Evolutionary conservation across 23 red algal genomes (phyloP).

Genomic region (Cyanidioschyzon merolae): DNA sequence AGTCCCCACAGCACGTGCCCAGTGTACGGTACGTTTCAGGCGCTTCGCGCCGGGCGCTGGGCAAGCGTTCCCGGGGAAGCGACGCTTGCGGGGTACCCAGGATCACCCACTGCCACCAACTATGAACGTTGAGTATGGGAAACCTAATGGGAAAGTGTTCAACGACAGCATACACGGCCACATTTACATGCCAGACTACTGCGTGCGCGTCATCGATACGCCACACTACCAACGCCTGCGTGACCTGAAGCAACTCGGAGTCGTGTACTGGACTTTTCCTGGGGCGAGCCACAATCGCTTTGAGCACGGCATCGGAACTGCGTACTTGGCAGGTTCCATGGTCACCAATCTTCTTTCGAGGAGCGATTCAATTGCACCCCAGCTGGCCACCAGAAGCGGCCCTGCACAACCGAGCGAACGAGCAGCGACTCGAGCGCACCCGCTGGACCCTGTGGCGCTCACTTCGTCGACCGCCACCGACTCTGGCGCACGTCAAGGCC

Average conservation of each 20-base stretch:
- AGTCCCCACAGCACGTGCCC: too few species aligned
- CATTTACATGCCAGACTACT: constrained; percentile 39
- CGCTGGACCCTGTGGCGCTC: not conserved
- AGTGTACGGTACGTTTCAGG: too few species aligned
- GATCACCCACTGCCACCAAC: too few species aligned
- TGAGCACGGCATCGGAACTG: constrained; percentile 66
- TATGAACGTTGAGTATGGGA: too few species aligned
- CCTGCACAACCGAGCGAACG: not conserved
- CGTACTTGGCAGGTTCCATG: constrained; percentile 30
- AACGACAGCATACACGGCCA: constrained; percentile 89
- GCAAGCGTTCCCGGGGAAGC: too few species aligned
- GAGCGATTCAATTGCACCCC: not conserved
- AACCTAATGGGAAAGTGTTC: constrained; percentile 45
- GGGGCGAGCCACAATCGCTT: constrained; percentile 90
- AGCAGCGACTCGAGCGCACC: not conserved
- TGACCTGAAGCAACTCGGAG: constrained; percentile 88
- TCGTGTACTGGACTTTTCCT: constrained; percentile 57
- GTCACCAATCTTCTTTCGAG: constrained; percentile 30
- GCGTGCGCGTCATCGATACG: constrained; percentile 64
- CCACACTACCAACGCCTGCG: constrained; percentile 85
- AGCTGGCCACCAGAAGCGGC: not conserved
- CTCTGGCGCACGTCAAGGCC: too few species aligned
- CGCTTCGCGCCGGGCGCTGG: too few species aligned
- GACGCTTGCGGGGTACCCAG: too few species aligned
- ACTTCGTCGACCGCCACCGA: not conserved